Evolutionary conservation across 1,284 basidiomycete species (phyloP), one percentile per base, ranked within the genome.

Genomic region (Porogramme epimiltina): DNA sequence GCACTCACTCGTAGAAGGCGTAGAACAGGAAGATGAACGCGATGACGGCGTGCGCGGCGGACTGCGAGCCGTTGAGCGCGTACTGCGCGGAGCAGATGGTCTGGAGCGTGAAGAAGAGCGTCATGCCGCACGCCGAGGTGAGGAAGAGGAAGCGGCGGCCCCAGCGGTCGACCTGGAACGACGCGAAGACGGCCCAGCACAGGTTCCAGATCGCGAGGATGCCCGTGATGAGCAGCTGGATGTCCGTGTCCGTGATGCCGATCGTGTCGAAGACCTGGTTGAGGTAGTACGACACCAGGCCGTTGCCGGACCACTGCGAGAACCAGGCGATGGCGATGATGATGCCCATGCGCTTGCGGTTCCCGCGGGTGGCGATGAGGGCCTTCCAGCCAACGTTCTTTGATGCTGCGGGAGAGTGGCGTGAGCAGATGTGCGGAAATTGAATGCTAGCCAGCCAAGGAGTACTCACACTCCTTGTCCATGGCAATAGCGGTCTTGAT

Each of bases 21-120:
- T 85, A 88, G 73, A 81, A 88, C 51, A 91, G 65, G 78, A 88
- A 91, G 68, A 91, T 87, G 72, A 89, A 86, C 3, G 80, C 87
- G 56, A 91, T 84, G 67, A 89, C 80, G 10, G 84, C 79, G 58
- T 89, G 79, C 9, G 80, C 86, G 8, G 84, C 80, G 2, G 68
- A 64, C 5, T 68, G 44, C 40, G 64, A 68, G 2, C 70, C 68
- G 22, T 70, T 67, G 34, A 81, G 67, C n/a, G 75, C 74, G 66
- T 80, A 92, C 45, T 79, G 64, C 1, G 85, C 84, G 18, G 84
- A 84, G 68, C 84, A 85, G 49, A 85, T 78, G 1, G 90, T 91
- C 73, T 90, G 88, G 52, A 86, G 65, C 33, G 70, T 75, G 74
- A 85, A 91, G 69, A 85, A 84, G 18, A 90, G 42, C 19, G 81